Evolutionary conservation across 257 asterid species (phyloP), one percentile per base, ranked within the genome.

Genomic region (Fraxinus americana): DNA sequence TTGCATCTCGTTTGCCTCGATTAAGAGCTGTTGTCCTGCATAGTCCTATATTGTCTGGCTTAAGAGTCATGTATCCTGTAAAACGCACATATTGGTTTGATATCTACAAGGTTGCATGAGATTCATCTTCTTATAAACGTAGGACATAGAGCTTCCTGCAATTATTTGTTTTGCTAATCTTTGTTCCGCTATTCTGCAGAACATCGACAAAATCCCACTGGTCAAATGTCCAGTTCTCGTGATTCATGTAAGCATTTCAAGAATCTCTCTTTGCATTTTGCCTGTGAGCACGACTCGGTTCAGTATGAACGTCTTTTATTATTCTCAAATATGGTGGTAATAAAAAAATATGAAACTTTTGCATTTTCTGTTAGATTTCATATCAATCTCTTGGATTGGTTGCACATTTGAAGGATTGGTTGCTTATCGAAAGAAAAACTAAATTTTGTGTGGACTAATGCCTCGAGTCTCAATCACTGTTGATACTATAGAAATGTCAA

Each of bases 211-310:
- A 68, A 89, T 89, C 78, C 88, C 89, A 1, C 75, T 7, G 74
- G 92, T 89, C 61, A 79, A 84, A 16, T 87, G 92, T 57, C 92
- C 92, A 4, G 85, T 90, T 77, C 94, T 94, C 52, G 77, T 94
- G 73, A 90, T 94, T 73, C 98, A 94, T 72, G 98, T 94, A 83
- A 94, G 98, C 81, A 52, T 70, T 67, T 14, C 6, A 25, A 48
- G 13, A 68, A 41, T 19, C 39, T 25, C 19, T 66, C 9, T 19
- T n/a, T 7, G 71, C 19, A 41, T 70, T 21, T 48, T 57, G 67
- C 12, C 23, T 7, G 27, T 57, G 66, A 57, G 13, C 66, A 52
- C 19, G 25, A 21, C 17, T 17, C 29, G 0, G 19, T 67, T 63
- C 30, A 10, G 21, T 48, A 48, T 14, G 5, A 14, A 14, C 4